Conservation (phyloP, 768 basidiomycete species). For the Arthromyces matolae region DNA sequence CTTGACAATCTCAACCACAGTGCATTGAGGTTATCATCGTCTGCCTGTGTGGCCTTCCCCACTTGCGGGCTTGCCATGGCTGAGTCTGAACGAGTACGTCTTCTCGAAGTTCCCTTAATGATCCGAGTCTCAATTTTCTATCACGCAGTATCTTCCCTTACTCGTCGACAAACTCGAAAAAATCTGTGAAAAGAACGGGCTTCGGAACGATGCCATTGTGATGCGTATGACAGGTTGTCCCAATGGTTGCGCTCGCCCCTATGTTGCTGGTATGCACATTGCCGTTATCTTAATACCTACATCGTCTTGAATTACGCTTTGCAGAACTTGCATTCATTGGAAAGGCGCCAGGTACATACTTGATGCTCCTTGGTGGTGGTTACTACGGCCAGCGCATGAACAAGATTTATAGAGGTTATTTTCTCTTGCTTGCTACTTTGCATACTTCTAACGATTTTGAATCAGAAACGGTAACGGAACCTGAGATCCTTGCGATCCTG, state of each 20-base stretch:
- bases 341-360: conserved; percentile 88
- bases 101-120: background rate
- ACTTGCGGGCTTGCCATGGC: conserved; percentile 70
- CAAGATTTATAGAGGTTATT: conserved; percentile 87
- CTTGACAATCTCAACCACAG: conserved; percentile 82
- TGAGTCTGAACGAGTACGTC: conserved; percentile 52
- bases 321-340: conserved; percentile 94
- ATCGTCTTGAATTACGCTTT: conserved; percentile 2
- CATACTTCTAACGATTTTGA: background rate
- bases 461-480: conserved; percentile 82
- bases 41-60: conserved; percentile 97
- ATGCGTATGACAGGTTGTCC: conserved; percentile 99
- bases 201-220: conserved; percentile 91
- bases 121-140: background rate
- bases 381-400: conserved; percentile 93
- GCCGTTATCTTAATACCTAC: background rate
- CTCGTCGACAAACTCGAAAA: conserved; percentile 93
- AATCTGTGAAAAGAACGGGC: conserved; percentile 89
- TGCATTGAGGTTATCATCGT: conserved; percentile 81
- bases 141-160: conserved; percentile 76
- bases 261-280: conserved; percentile 63
- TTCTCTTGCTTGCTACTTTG: background rate
- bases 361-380: conserved; percentile 95
- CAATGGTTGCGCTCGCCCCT: conserved; percentile 91
- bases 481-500: conserved; percentile 87